These are phyloP conservation scores for Tillandsia leiboldiana DNA, from an alignment of 176 grass and related monocot genomes.

Conservation along the genomic window DNA sequence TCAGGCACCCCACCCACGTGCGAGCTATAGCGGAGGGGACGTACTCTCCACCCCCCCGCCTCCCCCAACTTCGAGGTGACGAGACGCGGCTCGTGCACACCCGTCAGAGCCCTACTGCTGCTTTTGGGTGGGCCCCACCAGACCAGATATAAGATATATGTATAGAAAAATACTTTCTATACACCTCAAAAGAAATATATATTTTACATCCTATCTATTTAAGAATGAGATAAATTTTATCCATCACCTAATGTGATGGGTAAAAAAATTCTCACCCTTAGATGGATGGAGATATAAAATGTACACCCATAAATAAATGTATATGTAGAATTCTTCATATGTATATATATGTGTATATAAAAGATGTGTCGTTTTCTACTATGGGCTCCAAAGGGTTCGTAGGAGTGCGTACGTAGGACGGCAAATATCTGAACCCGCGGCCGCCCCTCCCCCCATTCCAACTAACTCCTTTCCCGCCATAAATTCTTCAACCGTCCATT, in stretches of 20 bases:
- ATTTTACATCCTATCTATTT: no score
- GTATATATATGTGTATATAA: no score
- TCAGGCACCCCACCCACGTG: not conserved
- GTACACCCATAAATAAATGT: no score
- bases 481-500: not conserved
- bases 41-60: constrained; percentile 49
- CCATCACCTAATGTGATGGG: no score
- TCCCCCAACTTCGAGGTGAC: constrained; percentile 62
- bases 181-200: no score
- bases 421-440: not conserved
- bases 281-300: no score
- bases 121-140: not conserved
- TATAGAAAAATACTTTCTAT: no score
- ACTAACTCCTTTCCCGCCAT: constrained; percentile 7
- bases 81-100: constrained; percentile 76
- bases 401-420: not conserved
- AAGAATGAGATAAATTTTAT: no score
- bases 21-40: constrained; percentile 20
- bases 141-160: no score
- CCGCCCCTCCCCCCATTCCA: not conserved
- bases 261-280: no score
- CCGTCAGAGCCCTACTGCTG: constrained; percentile 45
- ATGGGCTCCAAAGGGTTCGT: not conserved
- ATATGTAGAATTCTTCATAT: no score
- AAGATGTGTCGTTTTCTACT: not conserved